These are phyloP conservation scores for Viola pubescens DNA, from an alignment of 441 rosid genomes.

Conservation along the genomic window DNA sequence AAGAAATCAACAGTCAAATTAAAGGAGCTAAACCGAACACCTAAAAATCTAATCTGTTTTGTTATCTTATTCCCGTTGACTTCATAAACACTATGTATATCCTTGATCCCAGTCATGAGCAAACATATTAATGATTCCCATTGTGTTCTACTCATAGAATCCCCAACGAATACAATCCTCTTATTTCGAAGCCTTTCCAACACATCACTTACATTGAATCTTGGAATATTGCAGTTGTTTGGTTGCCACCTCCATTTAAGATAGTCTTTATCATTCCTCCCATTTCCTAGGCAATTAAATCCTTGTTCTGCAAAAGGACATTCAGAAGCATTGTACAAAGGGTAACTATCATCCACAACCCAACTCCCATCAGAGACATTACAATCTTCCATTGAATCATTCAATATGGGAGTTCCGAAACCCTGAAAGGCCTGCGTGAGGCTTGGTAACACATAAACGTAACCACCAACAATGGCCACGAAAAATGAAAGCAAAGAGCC, in stretches of 20 bases:
- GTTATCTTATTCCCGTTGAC: slow-evolving; percentile 59
- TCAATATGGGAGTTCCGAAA: slow-evolving; percentile 25
- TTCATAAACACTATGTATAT: slow-evolving; percentile 63
- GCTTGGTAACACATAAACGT: slow-evolving; percentile 53
- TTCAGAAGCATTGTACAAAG: slow-evolving; percentile 42
- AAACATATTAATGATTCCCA: slow-evolving; percentile 86
- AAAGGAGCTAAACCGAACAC: slow-evolving; percentile 54
- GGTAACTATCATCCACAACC: slow-evolving; percentile 32
- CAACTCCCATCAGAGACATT: slow-evolving; percentile 36
- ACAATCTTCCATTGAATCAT: slow-evolving; percentile 32
- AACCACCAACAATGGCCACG: slow-evolving; percentile 46
- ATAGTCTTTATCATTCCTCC: slow-evolving; percentile 46
- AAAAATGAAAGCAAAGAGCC: slow-evolving; percentile 46
- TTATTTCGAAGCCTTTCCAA: slow-evolving; percentile 45
- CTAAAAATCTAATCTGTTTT: slow-evolving; percentile 55
- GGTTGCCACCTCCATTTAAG: slow-evolving; percentile 74
- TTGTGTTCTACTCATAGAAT: slow-evolving; percentile 74
- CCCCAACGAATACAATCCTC: slow-evolving; percentile 73
- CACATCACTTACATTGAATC: slow-evolving; percentile 32
- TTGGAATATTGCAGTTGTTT: slow-evolving; percentile 43
- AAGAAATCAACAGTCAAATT: slow-evolving; percentile 68
- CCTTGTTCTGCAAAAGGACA: slow-evolving; percentile 69
- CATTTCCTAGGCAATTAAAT: slow-evolving; percentile 60
- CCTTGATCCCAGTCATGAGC: slow-evolving; percentile 62
- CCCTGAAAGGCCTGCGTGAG: slow-evolving; percentile 39